These are phyloP conservation scores for Candida coquimbonensis DNA, from an alignment of 805 yeast genomes.

Conservation along the genomic window DNA sequence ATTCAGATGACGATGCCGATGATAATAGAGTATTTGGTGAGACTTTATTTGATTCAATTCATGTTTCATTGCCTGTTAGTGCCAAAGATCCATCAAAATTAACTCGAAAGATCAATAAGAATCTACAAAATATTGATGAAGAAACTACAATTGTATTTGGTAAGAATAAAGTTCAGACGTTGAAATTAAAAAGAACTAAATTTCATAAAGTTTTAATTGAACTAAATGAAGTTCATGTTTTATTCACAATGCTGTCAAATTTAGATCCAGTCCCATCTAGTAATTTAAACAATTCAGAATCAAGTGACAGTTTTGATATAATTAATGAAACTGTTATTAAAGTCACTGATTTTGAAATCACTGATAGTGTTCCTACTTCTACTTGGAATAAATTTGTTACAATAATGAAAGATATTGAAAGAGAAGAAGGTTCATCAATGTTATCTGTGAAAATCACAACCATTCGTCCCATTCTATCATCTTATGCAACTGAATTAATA, in stretches of 20 bases:
- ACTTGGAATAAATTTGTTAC: conserved; percentile 86
- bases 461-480: conserved; percentile 53
- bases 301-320: conserved; percentile 28
- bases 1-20: not conserved
- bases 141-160: conserved; percentile 17
- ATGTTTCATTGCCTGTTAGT: conserved; percentile 48
- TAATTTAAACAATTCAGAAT: not conserved
- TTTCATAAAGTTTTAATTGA: conserved; percentile 53
- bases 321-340: conserved; percentile 43
- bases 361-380: conserved; percentile 78
- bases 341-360: conserved; percentile 49
- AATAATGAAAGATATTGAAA: conserved; percentile 56
- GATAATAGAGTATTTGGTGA: conserved; percentile 42
- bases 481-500: conserved; percentile 66
- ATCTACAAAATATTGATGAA: conserved; percentile 27
- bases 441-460: conserved; percentile 44
- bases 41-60: conserved; percentile 72
- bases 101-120: conserved; percentile 47
- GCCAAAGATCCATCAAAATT: conserved; percentile 37
- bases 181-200: conserved; percentile 60
- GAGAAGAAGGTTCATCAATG: conserved; percentile 67
- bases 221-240: conserved; percentile 43
- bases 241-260: conserved; percentile 37
- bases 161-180: conserved; percentile 30
- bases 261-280: conserved; percentile 36